These are phyloP conservation scores for Xylaria sp. DNA, from an alignment of 2,329 filamentous ascomycete species.

Conservation along the genomic window DNA sequence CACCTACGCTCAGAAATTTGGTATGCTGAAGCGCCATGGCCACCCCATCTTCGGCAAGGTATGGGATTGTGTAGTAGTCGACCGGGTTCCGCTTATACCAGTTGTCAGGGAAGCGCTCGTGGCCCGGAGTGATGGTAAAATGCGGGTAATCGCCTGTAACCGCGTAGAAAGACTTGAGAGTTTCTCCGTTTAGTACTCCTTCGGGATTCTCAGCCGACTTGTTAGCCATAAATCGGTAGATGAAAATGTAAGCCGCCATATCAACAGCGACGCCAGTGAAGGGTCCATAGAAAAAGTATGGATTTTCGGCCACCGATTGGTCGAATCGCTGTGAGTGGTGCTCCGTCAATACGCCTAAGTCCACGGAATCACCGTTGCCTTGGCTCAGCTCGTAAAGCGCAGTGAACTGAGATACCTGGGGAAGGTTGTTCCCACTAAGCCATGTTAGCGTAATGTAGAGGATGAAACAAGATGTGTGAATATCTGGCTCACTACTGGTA, in stretches of 20 bases:
- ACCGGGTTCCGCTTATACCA: constrained; percentile 29
- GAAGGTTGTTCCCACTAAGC: constrained; percentile 10
- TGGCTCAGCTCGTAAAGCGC: constrained; percentile 7
- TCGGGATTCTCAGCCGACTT: constrained; percentile 26
- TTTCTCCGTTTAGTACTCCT: constrained; percentile 23
- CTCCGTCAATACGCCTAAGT: constrained; percentile 3
- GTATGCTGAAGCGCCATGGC: constrained; percentile 21
- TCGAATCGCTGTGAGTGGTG: not conserved
- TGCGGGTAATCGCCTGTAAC: constrained; percentile 23
- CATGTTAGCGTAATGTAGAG: not conserved
- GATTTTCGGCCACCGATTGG: constrained; percentile 6
- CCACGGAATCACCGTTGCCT: constrained; percentile 4
- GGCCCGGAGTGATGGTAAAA: constrained; percentile 24
- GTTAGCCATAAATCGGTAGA: constrained; percentile 33
- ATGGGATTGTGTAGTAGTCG: constrained; percentile 28
- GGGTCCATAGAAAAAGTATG: constrained; percentile 24
- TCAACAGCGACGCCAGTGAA: constrained; percentile 14
- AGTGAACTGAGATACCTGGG: not conserved
- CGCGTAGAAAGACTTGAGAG: constrained; percentile 31
- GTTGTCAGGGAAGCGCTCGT: constrained; percentile 30
- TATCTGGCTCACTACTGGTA: constrained; percentile 27
- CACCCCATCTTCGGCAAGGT: constrained; percentile 10
- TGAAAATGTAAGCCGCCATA: constrained; percentile 21
- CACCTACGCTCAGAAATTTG: constrained; percentile 26
- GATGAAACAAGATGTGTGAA: not conserved